Conservation (phyloP, 1,139 yeast species). For the Kodamaea suecica region DNA sequence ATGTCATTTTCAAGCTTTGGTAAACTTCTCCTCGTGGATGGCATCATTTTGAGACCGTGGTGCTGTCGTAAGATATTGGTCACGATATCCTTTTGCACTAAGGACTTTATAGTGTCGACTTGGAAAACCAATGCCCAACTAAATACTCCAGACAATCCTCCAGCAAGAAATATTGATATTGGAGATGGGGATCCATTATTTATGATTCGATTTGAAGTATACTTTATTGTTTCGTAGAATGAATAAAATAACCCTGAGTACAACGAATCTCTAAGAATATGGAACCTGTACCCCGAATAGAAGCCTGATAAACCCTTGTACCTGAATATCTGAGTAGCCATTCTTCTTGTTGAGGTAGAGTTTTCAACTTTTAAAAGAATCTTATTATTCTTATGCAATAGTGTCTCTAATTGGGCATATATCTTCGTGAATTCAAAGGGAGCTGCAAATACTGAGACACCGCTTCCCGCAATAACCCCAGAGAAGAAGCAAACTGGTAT, state of each 20-base stretch:
- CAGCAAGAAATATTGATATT: constrained; percentile 51
- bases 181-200: constrained; percentile 30
- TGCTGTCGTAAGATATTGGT: constrained; percentile 54
- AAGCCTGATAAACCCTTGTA: constrained; percentile 62
- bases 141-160: constrained; percentile 72
- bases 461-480: constrained; percentile 66
- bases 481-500: constrained; percentile 65
- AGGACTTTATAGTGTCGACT: constrained; percentile 72
- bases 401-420: constrained; percentile 66
- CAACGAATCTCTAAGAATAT: constrained; percentile 62
- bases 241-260: constrained; percentile 77
- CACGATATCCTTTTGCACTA: constrained; percentile 71
- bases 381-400: constrained; percentile 24
- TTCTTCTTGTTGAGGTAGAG: constrained; percentile 25
- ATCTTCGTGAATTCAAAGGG: constrained; percentile 86
- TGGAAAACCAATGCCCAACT: constrained; percentile 79
- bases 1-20: constrained; percentile 42
- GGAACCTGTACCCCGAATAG: constrained; percentile 71
- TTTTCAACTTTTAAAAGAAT: not conserved
- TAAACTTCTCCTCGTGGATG: constrained; percentile 24
- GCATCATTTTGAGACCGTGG: constrained; percentile 40
- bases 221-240: constrained; percentile 68
- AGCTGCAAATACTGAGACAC: constrained; percentile 66
- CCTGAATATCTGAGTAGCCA: constrained; percentile 51
- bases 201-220: constrained; percentile 36